These are phyloP conservation scores for Xerocomus spinulosus DNA, from an alignment of 768 basidiomycete genomes.

Conservation along the genomic window DNA sequence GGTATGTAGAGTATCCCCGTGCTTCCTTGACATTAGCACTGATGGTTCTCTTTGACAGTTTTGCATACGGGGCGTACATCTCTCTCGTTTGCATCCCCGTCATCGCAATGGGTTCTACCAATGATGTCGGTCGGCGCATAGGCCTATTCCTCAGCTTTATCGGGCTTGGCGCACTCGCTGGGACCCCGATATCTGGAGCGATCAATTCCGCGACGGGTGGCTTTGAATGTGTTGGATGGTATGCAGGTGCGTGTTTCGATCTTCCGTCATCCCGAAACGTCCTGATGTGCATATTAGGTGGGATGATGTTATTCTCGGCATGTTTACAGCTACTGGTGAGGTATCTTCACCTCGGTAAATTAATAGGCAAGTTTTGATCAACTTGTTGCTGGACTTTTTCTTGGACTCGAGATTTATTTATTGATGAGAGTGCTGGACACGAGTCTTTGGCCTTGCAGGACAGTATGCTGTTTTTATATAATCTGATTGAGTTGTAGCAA, in stretches of 20 bases:
- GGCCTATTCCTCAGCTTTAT: constrained; percentile 62
- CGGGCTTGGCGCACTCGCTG: constrained; percentile 59
- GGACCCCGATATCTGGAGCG: constrained; percentile 72
- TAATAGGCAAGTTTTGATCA: constrained; percentile 43
- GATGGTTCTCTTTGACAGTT: constrained; percentile 31
- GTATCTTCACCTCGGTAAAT: constrained; percentile 35
- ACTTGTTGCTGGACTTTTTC: too few species aligned
- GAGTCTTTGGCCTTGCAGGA: too few species aligned
- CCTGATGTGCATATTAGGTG: constrained; percentile 22
- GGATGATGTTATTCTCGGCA: constrained; percentile 39
- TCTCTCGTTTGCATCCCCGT: constrained; percentile 53
- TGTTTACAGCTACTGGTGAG: constrained; percentile 38
- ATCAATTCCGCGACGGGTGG: constrained; percentile 51
- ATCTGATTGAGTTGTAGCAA: too few species aligned
- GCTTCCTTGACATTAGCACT: not conserved
- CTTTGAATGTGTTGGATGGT: constrained; percentile 36
- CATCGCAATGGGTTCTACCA: constrained; percentile 54
- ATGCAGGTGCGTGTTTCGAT: constrained; percentile 33
- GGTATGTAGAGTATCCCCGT: constrained; percentile 36
- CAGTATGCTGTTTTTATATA: too few species aligned
- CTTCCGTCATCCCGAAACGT: not conserved
- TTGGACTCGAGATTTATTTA: too few species aligned
- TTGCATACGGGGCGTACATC: constrained; percentile 59
- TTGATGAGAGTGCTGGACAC: too few species aligned
- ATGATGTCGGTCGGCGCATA: constrained; percentile 59